These are phyloP conservation scores for Chlorella sp. DNA, from an alignment of 139 green algal genomes.

Conservation along the genomic window DNA sequence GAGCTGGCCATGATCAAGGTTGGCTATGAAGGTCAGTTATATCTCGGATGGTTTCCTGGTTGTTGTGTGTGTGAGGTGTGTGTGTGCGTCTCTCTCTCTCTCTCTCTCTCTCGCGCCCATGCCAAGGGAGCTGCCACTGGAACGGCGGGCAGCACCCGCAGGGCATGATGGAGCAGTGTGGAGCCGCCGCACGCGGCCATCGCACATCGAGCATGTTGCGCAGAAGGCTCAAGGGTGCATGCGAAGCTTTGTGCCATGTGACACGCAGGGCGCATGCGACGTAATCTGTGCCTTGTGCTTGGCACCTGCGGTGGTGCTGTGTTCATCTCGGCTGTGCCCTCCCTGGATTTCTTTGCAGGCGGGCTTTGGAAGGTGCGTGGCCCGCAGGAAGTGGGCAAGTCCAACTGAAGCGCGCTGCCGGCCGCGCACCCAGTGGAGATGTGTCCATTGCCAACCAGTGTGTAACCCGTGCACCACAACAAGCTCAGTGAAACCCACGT, in stretches of 20 bases:
- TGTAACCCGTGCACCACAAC: no score
- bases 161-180: no score
- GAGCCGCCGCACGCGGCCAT: no score
- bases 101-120: no score
- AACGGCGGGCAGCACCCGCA: no score
- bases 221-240: no score
- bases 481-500: no score
- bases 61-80: background rate
- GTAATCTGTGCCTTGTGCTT: background rate
- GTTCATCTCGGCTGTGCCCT: background rate
- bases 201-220: no score
- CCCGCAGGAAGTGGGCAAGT: constrained; percentile 15
- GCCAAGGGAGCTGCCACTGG: no score
- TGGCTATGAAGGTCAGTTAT: constrained; percentile 49
- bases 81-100: background rate
- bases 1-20: constrained; percentile 79
- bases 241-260: background rate
- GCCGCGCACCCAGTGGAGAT: background rate
- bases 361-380: constrained; percentile 11
- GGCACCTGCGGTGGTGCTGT: background rate
- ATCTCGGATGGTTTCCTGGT: background rate
- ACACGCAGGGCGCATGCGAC: background rate
- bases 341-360: background rate
- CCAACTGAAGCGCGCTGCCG: background rate
- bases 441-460: no score